phyloP scores from a whole-genome alignment of 495 filamentous ascomycete genomes.

The Pyronema omphalodes region DNA sequence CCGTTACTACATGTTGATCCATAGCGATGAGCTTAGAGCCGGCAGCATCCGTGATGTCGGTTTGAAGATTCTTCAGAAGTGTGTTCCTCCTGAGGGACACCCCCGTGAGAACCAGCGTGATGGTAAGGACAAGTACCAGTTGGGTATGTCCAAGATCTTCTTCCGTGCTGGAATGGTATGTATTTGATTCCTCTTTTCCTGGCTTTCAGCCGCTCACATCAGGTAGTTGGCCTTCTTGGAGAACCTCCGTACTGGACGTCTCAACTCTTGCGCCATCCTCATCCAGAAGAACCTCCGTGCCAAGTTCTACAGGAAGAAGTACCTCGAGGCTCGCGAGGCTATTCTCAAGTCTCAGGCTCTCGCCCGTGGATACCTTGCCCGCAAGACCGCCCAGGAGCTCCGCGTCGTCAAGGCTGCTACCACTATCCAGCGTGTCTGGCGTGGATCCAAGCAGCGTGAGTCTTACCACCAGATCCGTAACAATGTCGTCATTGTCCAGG shows the following conservation, averaged over 20 bases:
- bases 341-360: constrained; percentile 65
- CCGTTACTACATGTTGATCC: constrained; percentile 96
- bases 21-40: constrained; percentile 74
- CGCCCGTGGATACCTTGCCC: constrained; percentile 52
- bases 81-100: constrained; percentile 44
- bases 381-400: constrained; percentile 59
- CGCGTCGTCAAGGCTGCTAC: constrained; percentile 73
- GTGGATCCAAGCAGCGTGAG: constrained; percentile 70
- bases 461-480: constrained; percentile 54
- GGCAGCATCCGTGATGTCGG: constrained; percentile 79
- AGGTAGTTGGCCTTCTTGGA: constrained; percentile 69
- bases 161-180: constrained; percentile 83
- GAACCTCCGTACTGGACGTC: constrained; percentile 68
- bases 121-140: constrained; percentile 84
- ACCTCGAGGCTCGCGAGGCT: constrained; percentile 65
- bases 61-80: constrained; percentile 72
- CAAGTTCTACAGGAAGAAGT: constrained; percentile 87
- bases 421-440: constrained; percentile 88
- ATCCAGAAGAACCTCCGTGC: constrained; percentile 96
- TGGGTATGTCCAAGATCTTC: constrained; percentile 95
- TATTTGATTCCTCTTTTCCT: not conserved
- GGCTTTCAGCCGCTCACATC: not conserved
- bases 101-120: constrained; percentile 43
- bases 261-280: constrained; percentile 92
- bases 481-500: constrained; percentile 71